Evolutionary conservation across 176 grass and related monocot genomes (phyloP), one percentile per base, ranked within the genome.

Genomic region (Carex myosuroides): DNA sequence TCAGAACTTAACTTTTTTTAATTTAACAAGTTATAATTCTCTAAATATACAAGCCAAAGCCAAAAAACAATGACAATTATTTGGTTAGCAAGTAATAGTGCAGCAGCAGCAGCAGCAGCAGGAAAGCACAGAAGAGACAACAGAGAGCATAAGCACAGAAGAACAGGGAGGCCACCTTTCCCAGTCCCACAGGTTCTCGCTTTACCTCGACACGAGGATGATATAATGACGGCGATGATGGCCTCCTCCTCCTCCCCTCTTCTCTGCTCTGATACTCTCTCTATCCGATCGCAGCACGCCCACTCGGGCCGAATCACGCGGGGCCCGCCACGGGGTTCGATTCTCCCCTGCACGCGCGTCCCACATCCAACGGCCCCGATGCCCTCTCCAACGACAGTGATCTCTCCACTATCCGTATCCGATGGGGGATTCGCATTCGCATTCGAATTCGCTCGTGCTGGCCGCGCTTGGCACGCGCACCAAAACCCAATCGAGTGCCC

Each of bases 211-310:
- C 81, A 68, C 81, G 81, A 83, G 81, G 81, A 83, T 83, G 81
- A 83, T 83, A 83, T 83, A 83, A 83, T 83, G 81, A 69, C 81
- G 81, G 81, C 81, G 81, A 83, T 83, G 81, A 83, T 83, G 81
- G 81, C 62, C 42, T 20, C 60, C 83, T 64, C 70, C 63, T 84
- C 75, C 63, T 39, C 24, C 46, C 10, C 9, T 69, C 81, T 41
- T 20, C 12, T 59, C 66, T 50, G 65, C 81, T 79, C 26, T 67
- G 46, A 50, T 50, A 70, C 26, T 50, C 30, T 73, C 35, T 18
- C 29, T 66, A 81, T 84, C 86, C 87, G 87, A 86, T 70, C 50
- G 74, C 70, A 85, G 39, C 83, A 87, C 88, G 88, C 82, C 81
- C 83, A 48, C 87, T 76, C 9, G 3, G 52, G 9, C 5, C 17